phyloP scores from a whole-genome alignment of 495 filamentous ascomycete genomes.

The Neurospora discreta region DNA sequence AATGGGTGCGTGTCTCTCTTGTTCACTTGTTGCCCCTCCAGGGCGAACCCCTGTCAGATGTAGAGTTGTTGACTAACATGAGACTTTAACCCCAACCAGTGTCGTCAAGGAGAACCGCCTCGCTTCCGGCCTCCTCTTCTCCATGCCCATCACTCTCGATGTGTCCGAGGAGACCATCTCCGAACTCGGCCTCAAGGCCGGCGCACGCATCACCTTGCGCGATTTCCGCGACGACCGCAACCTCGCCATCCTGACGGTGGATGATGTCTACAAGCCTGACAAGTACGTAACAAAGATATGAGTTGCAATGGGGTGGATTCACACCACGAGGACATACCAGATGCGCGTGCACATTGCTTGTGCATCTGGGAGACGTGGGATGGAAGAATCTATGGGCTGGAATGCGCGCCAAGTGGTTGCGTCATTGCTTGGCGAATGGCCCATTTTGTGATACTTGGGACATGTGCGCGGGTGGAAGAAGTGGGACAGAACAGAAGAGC shows the following conservation, averaged over 20 bases:
- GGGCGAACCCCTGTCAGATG: neutral
- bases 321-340: constrained; percentile 9
- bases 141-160: constrained; percentile 94
- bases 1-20: constrained; percentile 54
- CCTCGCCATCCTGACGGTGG: constrained; percentile 88
- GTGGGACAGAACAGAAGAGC: neutral
- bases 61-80: neutral
- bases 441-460: neutral
- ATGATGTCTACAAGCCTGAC: constrained; percentile 92
- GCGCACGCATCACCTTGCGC: constrained; percentile 72
- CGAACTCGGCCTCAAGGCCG: constrained; percentile 60
- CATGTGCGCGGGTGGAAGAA: neutral
- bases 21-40: neutral
- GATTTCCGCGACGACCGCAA: constrained; percentile 95
- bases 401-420: constrained; percentile 17
- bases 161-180: constrained; percentile 62
- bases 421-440: constrained; percentile 15
- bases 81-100: constrained; percentile 30
- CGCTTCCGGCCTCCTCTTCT: constrained; percentile 83
- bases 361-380: neutral
- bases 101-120: constrained; percentile 82
- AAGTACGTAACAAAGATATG: constrained; percentile 52
- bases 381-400: neutral
- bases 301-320: constrained; percentile 3
- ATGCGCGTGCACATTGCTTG: constrained; percentile 27